These are phyloP conservation scores for Castanea mollissima DNA, from an alignment of 306 rosid genomes.

Conservation along the genomic window DNA sequence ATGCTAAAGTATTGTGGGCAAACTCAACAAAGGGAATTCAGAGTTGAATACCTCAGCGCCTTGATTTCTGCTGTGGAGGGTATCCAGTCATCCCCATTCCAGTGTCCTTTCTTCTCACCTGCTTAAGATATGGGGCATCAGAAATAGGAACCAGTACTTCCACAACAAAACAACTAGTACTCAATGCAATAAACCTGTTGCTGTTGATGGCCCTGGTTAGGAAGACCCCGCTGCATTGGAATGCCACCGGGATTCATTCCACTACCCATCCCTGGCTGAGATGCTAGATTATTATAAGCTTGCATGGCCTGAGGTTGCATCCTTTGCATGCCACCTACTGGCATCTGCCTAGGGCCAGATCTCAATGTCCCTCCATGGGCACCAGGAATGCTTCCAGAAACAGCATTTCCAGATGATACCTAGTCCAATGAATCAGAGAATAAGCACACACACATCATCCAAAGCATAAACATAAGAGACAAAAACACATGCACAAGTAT, in stretches of 20 bases:
- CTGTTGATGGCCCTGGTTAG: constrained; percentile 76
- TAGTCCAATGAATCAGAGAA: constrained; percentile 28
- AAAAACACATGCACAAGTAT: constrained; percentile 1
- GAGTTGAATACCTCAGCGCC: constrained; percentile 59
- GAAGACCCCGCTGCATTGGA: constrained; percentile 86
- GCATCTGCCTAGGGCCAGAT: constrained; percentile 65
- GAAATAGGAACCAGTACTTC: background rate
- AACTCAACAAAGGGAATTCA: background rate
- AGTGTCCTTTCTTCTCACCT: constrained; percentile 77
- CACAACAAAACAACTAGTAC: background rate
- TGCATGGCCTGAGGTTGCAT: constrained; percentile 73
- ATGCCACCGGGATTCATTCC: constrained; percentile 87
- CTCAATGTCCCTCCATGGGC: constrained; percentile 61
- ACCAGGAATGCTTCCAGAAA: constrained; percentile 61
- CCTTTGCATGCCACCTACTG: constrained; percentile 69
- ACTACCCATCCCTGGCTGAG: constrained; percentile 78
- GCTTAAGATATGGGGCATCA: constrained; percentile 26
- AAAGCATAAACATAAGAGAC: background rate
- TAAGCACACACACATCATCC: background rate
- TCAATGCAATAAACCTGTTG: constrained; percentile 57
- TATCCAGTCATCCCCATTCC: constrained; percentile 68
- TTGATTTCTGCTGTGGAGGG: constrained; percentile 78
- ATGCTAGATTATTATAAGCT: constrained; percentile 71
- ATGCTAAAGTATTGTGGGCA: background rate
- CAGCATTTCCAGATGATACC: constrained; percentile 77